Conservation (phyloP, 75 land plant genomes). For the Selaginella tamariscina region DNA sequence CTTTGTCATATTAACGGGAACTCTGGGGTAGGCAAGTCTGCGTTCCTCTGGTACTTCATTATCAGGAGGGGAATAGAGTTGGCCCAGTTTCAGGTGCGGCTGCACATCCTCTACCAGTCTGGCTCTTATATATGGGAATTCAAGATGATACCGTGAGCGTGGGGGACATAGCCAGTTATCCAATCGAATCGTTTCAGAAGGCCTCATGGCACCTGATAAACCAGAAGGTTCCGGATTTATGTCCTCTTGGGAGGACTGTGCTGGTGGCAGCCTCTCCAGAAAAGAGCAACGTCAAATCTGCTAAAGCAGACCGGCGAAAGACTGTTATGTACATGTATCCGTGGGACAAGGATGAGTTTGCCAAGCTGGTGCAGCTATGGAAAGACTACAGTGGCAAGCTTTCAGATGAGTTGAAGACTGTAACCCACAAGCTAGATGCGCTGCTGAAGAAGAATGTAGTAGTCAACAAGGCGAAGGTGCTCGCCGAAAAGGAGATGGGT, state of each 20-base stretch:
- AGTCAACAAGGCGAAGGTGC: background rate
- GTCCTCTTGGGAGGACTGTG: background rate
- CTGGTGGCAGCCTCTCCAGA: background rate
- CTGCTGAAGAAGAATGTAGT: background rate
- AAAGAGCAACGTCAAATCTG: background rate
- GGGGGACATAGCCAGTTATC: background rate
- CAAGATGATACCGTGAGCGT: background rate
- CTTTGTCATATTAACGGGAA: background rate
- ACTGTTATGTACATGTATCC: background rate
- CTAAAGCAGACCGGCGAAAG: background rate
- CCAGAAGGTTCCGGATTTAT: background rate
- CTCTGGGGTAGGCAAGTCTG: background rate
- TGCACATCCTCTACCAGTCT: background rate
- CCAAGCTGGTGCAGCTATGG: background rate
- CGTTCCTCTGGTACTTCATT: background rate
- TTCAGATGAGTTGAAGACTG: background rate
- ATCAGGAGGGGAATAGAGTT: background rate
- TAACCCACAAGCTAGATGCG: background rate
- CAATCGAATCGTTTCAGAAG: background rate
- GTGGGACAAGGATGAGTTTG: background rate
- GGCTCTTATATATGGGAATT: background rate
- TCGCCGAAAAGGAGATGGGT: background rate
- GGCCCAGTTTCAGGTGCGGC: background rate
- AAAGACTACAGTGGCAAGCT: background rate
- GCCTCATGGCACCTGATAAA: background rate